phyloP scores from a whole-genome alignment of 1,284 basidiomycete genomes.

The Pulveroboletus sp. region DNA sequence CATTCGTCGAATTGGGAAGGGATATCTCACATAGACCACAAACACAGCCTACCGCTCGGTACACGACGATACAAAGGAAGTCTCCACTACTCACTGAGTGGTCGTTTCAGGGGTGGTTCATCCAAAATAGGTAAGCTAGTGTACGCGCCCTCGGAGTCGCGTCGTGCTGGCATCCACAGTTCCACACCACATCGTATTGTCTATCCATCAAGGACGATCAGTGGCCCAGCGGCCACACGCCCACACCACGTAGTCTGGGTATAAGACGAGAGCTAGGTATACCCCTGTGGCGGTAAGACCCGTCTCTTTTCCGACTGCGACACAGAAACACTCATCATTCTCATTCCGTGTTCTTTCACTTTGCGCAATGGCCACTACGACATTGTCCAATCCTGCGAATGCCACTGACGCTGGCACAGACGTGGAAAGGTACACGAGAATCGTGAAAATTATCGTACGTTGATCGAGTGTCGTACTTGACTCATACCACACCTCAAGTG shows the following conservation, averaged over 20 bases:
- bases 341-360: not conserved
- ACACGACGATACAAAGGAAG: too few species aligned
- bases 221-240: too few species aligned
- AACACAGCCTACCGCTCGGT: too few species aligned
- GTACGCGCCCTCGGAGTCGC: too few species aligned
- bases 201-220: not conserved
- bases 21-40: too few species aligned
- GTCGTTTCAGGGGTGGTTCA: too few species aligned
- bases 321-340: not conserved
- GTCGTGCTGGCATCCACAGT: too few species aligned
- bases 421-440: not conserved
- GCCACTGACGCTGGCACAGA: not conserved
- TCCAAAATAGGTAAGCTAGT: not conserved
- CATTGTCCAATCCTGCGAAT: not conserved
- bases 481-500: not conserved
- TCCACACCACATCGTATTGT: not conserved
- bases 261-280: not conserved
- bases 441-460: slow-evolving; percentile 5
- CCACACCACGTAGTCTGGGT: not conserved
- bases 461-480: not conserved
- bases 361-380: slow-evolving; percentile 1
- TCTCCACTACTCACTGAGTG: too few species aligned
- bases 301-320: not conserved
- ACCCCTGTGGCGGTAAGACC: not conserved
- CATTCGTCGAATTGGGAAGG: too few species aligned